Base-by-base conservation (phyloP, 768 basidiomycete species). In the Pleurotus giganteus region DNA sequence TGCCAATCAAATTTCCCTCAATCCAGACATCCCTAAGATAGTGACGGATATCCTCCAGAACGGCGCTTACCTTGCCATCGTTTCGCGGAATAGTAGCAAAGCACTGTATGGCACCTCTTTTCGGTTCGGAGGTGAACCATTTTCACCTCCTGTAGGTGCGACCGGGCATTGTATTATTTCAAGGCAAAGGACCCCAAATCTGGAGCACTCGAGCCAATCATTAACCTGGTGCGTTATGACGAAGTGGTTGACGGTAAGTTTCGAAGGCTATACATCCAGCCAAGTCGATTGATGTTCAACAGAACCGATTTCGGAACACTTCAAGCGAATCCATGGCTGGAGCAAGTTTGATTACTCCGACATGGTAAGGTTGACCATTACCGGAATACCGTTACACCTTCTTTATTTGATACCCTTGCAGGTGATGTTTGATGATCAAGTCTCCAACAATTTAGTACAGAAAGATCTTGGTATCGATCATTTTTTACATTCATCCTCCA, bases 301-400 rank as follows among this genome's bases (percentile, higher is more conserved):
- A 47, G 45, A 47, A 31, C 45, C 45, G 2, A 47, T 27, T 7
- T 12, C 45, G 12, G 45, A 47, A 47, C 45, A 47, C 45, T 47
- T 47, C 27, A 47, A 47, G 28, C 45, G 45, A 15, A 47, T 47
- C 4, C 23, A 47, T 13, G 45, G 45, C 19, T 47, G 45, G 45
- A 47, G 45, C 27, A 26, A 47, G 45, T 47, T 26, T 31, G 45
- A 26, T n/a, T 47, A 27, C 13, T 13, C 26, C 19, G 24, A 47
- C 19, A 47, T 47, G 45, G 45, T 47, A 12, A n/a, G n/a, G 45
- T 27, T 3, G 15, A 21, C 13, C 29, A 26, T 29, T 26, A n/a
- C n/a, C 29, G 15, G 28, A 27, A 28, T 29, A 15, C 8, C 27
- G 15, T 28, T 5, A n/a, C 46, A 11, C 15, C 23, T 31, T 24